Evolutionary conservation across 371 early-diverging fungal species (phyloP).

Genomic region (Mortierella sp.): DNA sequence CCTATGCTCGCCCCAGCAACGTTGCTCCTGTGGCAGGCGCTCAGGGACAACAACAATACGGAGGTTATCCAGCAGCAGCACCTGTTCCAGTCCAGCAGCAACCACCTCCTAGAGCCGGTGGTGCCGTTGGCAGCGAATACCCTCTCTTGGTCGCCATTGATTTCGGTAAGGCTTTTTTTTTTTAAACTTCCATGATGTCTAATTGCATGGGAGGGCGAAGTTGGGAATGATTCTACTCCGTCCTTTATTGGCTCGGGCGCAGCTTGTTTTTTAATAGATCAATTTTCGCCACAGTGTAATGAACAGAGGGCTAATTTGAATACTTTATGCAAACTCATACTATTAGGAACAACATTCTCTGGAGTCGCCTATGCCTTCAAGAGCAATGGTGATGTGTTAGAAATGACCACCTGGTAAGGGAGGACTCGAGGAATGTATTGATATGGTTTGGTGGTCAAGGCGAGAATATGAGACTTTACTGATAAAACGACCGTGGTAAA

Average conservation of each 20-base stretch:
- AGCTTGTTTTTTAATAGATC: neutral
- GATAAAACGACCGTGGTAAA: neutral
- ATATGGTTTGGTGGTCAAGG: too few relatives aligned
- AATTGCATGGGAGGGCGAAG: neutral
- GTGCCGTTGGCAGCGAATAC: conserved; percentile 32
- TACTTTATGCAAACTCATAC: too few relatives aligned
- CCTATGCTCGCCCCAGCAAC: conserved; percentile 23
- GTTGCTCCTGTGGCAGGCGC: conserved; percentile 6
- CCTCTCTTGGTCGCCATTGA: conserved; percentile 50
- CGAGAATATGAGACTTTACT: too few relatives aligned
- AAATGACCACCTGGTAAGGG: conserved; percentile 68
- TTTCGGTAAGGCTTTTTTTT: conserved; percentile 29
- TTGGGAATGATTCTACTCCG: too few relatives aligned
- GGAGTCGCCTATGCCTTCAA: conserved; percentile 54
- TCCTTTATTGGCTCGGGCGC: too few relatives aligned
- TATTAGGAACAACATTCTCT: conserved; percentile 48
- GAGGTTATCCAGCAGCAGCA: conserved; percentile 10
- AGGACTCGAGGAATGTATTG: too few relatives aligned
- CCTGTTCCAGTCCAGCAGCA: conserved; percentile 12
- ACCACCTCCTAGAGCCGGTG: neutral
- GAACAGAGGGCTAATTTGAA: too few relatives aligned
- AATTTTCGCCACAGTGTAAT: too few relatives aligned
- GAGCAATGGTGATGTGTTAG: conserved; percentile 69
- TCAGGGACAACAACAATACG: conserved; percentile 17
- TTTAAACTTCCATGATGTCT: too few relatives aligned